phyloP scores from a whole-genome alignment of 306 rosid genomes.

The Gynostemma pentaphyllum region DNA sequence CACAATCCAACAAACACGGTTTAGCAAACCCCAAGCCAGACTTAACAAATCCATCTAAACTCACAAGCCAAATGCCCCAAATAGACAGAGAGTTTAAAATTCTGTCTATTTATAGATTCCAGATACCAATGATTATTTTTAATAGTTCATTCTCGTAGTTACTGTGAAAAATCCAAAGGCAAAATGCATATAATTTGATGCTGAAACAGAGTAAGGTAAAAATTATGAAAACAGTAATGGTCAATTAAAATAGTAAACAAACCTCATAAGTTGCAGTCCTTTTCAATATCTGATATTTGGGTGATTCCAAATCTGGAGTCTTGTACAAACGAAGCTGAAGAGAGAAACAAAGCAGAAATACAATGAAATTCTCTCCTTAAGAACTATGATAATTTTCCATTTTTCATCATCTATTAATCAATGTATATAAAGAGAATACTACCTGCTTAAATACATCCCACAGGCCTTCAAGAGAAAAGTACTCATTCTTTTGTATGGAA shows the following conservation, averaged over 20 bases:
- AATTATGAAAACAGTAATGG: background rate
- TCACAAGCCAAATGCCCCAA: no score
- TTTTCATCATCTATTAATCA: background rate
- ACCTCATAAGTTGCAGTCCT: conserved; percentile 74
- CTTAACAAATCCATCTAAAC: no score
- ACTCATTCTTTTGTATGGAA: conserved; percentile 64
- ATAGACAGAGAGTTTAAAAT: no score
- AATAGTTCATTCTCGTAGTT: background rate
- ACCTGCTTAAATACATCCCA: conserved; percentile 77
- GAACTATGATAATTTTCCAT: background rate
- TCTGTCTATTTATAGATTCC: no score
- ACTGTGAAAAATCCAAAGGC: background rate
- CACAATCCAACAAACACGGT: no score
- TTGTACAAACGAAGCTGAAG: conserved; percentile 69
- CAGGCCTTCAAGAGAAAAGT: conserved; percentile 75
- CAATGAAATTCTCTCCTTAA: background rate
- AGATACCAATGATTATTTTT: background rate
- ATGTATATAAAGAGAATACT: conserved; percentile 29
- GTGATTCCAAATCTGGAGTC: conserved; percentile 87
- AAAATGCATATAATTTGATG: background rate
- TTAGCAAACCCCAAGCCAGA: no score
- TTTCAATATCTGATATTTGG: conserved; percentile 60
- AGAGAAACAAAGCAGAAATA: background rate
- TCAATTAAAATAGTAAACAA: background rate
- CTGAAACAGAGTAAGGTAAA: background rate